Evolutionary conservation across 805 yeast genomes (phyloP).

Genomic region (Saccharomycopsis guyanensis): DNA sequence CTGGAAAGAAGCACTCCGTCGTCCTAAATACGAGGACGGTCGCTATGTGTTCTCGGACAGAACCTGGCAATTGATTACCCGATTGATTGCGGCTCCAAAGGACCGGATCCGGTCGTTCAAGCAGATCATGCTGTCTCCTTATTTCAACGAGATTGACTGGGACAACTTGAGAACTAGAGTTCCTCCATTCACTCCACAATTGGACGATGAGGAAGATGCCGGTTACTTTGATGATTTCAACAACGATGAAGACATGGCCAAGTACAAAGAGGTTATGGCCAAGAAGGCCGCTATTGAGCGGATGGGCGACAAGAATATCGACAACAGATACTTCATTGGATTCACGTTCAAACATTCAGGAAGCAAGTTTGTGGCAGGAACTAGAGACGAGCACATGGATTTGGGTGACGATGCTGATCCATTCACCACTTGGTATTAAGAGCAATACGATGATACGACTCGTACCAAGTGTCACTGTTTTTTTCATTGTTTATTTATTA

Average conservation of each 20-base stretch:
- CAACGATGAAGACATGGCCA: constrained; percentile 94
- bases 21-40: constrained; percentile 91
- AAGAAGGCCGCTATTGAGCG: constrained; percentile 81
- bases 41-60: constrained; percentile 90
- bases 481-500: no score
- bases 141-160: constrained; percentile 83
- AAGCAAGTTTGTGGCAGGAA: constrained; percentile 18
- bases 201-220: constrained; percentile 95
- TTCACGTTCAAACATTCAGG: constrained; percentile 86
- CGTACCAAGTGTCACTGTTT: no score
- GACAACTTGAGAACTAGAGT: constrained; percentile 53
- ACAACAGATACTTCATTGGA: constrained; percentile 77
- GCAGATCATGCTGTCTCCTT: constrained; percentile 72
- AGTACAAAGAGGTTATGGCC: constrained; percentile 93
- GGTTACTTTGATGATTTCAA: constrained; percentile 98
- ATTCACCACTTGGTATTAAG: constrained; percentile 21
- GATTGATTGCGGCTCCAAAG: constrained; percentile 72
- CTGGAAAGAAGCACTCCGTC: constrained; percentile 80
- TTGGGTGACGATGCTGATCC: constrained; percentile 19
- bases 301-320: constrained; percentile 59
- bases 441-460: no score
- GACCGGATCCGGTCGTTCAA: constrained; percentile 69
- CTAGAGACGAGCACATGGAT: neutral
- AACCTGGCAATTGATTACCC: constrained; percentile 84
- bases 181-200: constrained; percentile 96